Evolutionary conservation across 352 stramenopile genomes (phyloP).

Genomic region (Phytophthora chlamydospora): DNA sequence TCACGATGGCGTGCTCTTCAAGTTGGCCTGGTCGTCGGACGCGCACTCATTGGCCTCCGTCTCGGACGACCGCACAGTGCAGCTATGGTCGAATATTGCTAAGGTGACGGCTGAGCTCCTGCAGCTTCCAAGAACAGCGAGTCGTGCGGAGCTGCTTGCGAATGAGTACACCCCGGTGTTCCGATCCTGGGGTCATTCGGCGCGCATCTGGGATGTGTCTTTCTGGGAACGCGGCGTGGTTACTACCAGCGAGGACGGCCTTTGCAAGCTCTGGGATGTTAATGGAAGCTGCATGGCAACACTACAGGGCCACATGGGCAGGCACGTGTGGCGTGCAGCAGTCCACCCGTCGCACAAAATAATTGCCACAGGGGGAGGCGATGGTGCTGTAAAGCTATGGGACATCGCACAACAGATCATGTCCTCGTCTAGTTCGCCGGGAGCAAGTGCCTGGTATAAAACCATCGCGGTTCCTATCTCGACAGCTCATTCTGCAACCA

Average conservation of each 20-base stretch:
- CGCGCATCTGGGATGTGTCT: constrained; percentile 86
- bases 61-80: constrained; percentile 85
- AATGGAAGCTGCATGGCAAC: constrained; percentile 70
- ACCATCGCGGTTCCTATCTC: constrained; percentile 32
- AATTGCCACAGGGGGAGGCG: constrained; percentile 74
- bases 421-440: constrained; percentile 34
- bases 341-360: constrained; percentile 59
- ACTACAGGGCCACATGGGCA: constrained; percentile 75
- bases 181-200: constrained; percentile 80
- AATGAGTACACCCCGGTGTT: constrained; percentile 59
- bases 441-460: constrained; percentile 19
- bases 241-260: constrained; percentile 79
- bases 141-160: constrained; percentile 23
- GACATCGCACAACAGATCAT: constrained; percentile 61
- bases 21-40: constrained; percentile 77
- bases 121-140: constrained; percentile 2
- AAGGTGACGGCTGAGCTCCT: constrained; percentile 21
- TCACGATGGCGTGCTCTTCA: constrained; percentile 88
- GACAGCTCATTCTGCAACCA: constrained; percentile 6
- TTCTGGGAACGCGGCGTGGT: constrained; percentile 58
- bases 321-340: constrained; percentile 79
- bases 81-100: constrained; percentile 71
- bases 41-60: constrained; percentile 76
- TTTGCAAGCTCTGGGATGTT: constrained; percentile 77
- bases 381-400: constrained; percentile 85